Conservation (phyloP, 2,329 filamentous ascomycete genomes). For the Colletotrichum eleusines region DNA sequence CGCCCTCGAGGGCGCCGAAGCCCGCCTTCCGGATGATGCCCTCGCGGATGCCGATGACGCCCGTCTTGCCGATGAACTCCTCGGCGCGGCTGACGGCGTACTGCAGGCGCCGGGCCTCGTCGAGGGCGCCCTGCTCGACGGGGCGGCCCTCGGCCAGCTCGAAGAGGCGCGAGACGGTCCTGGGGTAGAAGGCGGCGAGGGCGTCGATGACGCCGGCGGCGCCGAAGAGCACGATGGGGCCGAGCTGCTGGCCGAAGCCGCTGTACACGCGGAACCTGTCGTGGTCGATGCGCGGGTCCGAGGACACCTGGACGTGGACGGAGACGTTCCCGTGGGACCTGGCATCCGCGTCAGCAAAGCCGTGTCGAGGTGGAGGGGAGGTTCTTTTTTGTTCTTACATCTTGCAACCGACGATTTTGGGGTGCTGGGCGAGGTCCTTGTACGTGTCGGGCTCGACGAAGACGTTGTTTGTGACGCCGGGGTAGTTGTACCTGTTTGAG, state of each 20-base stretch:
- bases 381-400: slow-evolving; percentile 59
- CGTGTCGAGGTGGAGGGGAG: too few species aligned
- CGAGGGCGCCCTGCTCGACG: slow-evolving; percentile 56
- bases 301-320: slow-evolving; percentile 72
- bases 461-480: slow-evolving; percentile 74
- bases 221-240: slow-evolving; percentile 72
- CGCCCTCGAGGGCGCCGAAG: slow-evolving; percentile 69
- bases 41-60: slow-evolving; percentile 75
- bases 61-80: slow-evolving; percentile 71
- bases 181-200: slow-evolving; percentile 73
- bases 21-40: slow-evolving; percentile 67
- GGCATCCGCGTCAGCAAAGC: neutral
- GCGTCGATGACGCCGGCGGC: slow-evolving; percentile 76
- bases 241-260: slow-evolving; percentile 75
- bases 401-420: slow-evolving; percentile 77
- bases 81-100: slow-evolving; percentile 71
- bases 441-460: slow-evolving; percentile 70
- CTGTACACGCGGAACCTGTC: slow-evolving; percentile 72
- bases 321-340: slow-evolving; percentile 73
- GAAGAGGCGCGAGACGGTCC: slow-evolving; percentile 70
- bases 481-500: slow-evolving; percentile 64
- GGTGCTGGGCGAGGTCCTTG: slow-evolving; percentile 67
- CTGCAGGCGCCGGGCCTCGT: slow-evolving; percentile 69
- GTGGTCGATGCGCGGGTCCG: slow-evolving; percentile 71
- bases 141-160: slow-evolving; percentile 55